Conservation (phyloP, 805 yeast genomes). For the Pichia californica region DNA sequence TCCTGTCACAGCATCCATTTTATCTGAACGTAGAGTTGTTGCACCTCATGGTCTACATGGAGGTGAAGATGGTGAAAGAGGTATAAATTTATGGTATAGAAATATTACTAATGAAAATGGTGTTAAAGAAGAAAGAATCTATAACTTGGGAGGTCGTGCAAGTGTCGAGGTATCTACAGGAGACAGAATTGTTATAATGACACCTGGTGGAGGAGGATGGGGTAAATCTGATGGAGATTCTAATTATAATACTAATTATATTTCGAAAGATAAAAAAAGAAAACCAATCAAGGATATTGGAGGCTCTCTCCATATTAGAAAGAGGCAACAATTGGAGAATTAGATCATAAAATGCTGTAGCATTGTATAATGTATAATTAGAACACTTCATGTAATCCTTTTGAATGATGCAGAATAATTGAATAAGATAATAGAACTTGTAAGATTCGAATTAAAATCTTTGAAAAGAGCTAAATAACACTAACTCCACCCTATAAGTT, state of each 20-base stretch:
- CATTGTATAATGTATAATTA: too few species aligned
- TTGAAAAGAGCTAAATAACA: too few species aligned
- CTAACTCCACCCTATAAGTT: too few species aligned
- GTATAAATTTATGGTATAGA: conserved; percentile 52
- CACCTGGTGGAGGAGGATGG: conserved; percentile 88
- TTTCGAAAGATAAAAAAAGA: conserved; percentile 2
- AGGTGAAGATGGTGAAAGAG: conserved; percentile 71
- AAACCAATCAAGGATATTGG: conserved; percentile 17
- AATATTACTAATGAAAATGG: conserved; percentile 24
- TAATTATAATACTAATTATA: not conserved
- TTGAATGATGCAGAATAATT: too few species aligned
- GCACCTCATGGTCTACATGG: conserved; percentile 87
- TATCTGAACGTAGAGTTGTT: conserved; percentile 77
- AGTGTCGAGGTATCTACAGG: conserved; percentile 52
- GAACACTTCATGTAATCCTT: too few species aligned
- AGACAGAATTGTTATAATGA: conserved; percentile 58
- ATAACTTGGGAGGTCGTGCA: conserved; percentile 67
- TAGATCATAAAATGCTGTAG: conserved; percentile 13
- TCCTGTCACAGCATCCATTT: conserved; percentile 68
- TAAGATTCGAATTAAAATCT: too few species aligned
- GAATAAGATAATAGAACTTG: too few species aligned
- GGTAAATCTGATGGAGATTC: conserved; percentile 44
- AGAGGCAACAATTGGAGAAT: conserved; percentile 27
- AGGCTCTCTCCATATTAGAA: conserved; percentile 29
- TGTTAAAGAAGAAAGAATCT: conserved; percentile 31